A percentile compares a stretch with the other conserved stretches of the same genome.
These are phyloP conservation scores for Musa troglodytarum DNA, from an alignment of 176 grass and related monocot species.

Conservation along the genomic window DNA sequence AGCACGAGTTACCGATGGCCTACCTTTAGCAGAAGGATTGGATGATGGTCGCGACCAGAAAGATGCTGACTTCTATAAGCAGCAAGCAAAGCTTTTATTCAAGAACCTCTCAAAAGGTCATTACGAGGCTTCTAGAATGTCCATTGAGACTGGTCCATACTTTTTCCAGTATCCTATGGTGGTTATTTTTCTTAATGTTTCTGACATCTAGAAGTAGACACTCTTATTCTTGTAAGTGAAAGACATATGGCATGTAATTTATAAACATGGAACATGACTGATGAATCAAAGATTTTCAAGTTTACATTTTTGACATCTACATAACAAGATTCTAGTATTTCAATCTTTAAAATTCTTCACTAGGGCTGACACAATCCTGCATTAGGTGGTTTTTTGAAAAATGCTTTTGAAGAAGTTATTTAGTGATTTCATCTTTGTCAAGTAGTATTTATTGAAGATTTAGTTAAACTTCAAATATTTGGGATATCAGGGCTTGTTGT, in stretches of 20 bases:
- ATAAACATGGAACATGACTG: too few species aligned
- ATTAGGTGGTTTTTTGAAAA: background rate
- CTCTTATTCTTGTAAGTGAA: background rate
- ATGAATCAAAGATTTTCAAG: too few species aligned
- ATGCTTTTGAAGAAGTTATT: background rate
- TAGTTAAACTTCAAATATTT: background rate
- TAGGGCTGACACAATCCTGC: background rate
- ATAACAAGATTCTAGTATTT: conserved; percentile 1
- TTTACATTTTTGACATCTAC: background rate
- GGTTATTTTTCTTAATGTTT: background rate
- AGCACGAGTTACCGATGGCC: conserved; percentile 87
- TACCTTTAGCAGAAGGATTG: conserved; percentile 88
- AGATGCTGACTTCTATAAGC: conserved; percentile 90
- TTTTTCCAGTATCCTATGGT: conserved; percentile 79
- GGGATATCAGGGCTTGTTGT: background rate
- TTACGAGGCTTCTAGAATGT: conserved; percentile 91
- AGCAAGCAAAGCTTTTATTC: conserved; percentile 95
- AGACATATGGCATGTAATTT: background rate
- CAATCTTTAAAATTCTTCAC: background rate
- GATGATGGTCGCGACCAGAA: conserved; percentile 80
- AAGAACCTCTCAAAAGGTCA: conserved; percentile 93
- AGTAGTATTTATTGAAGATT: background rate
- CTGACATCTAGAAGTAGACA: background rate
- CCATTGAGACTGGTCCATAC: conserved; percentile 88
- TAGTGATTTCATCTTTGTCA: background rate